These are phyloP conservation scores for Calonectria fujianensis DNA, from an alignment of 2,329 filamentous ascomycete genomes.

Conservation along the genomic window DNA sequence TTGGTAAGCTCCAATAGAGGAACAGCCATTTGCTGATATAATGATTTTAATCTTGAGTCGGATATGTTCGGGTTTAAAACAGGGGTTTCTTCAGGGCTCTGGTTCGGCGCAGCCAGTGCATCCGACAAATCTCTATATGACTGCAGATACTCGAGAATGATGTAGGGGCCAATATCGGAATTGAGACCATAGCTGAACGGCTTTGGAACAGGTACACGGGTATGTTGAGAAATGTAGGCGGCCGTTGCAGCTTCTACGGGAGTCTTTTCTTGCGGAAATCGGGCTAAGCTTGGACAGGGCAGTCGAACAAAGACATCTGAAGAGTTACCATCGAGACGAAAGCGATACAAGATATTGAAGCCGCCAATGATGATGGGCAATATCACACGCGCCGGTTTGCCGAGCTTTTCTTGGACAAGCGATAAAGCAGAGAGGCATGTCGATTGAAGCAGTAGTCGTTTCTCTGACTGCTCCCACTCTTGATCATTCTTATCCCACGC, in stretches of 20 bases:
- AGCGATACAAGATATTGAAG: slow-evolving; percentile 13
- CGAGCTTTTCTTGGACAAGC: not conserved
- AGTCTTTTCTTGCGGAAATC: slow-evolving; percentile 18
- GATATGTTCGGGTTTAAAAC: slow-evolving; percentile 10
- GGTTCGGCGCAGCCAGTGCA: not conserved
- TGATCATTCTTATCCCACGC: slow-evolving; percentile 12
- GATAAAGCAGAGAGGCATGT: not conserved
- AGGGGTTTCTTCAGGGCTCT: not conserved
- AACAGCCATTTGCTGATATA: slow-evolving; percentile 8
- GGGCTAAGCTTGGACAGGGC: not conserved
- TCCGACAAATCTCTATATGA: slow-evolving; percentile 7
- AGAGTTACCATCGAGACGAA: not conserved
- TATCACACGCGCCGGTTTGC: not conserved
- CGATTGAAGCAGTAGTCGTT: not conserved
- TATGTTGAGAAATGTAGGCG: not conserved
- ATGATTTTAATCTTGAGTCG: not conserved
- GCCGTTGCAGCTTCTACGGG: not conserved
- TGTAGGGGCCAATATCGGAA: slow-evolving; percentile 9
- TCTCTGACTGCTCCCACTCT: not conserved
- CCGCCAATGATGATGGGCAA: not conserved
- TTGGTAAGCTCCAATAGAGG: slow-evolving; percentile 9
- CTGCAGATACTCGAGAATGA: slow-evolving; percentile 11
- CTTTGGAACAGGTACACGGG: slow-evolving; percentile 8
- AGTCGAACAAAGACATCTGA: slow-evolving; percentile 3
- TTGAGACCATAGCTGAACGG: not conserved